These are phyloP conservation scores for Saturnispora zaruensis DNA, from an alignment of 805 yeast species.

Conservation along the genomic window DNA sequence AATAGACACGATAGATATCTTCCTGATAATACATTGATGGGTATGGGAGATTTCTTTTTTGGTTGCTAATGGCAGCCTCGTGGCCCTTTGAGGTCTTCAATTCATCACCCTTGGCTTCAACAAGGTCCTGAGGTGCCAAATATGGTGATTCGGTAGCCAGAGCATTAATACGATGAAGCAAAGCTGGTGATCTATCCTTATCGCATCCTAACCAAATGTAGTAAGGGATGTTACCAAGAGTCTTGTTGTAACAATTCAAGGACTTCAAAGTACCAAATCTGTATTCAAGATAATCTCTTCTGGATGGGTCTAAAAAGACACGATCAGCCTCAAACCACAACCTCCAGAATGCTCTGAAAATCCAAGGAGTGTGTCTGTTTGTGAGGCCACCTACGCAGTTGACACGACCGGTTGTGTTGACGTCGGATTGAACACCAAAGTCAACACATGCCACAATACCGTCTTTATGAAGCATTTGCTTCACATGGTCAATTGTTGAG, in stretches of 20 bases:
- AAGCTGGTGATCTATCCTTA: conserved; percentile 43
- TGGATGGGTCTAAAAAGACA: conserved; percentile 68
- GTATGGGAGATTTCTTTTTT: conserved; percentile 59
- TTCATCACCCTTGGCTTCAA: conserved; percentile 14
- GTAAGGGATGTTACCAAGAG: conserved; percentile 69
- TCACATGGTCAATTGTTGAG: conserved; percentile 66
- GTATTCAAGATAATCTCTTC: conserved; percentile 78
- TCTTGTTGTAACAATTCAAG: conserved; percentile 54
- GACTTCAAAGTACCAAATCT: conserved; percentile 75
- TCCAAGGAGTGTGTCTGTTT: conserved; percentile 68
- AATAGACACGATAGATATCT: conserved; percentile 73
- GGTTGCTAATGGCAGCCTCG: conserved; percentile 62
- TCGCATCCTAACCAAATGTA: conserved; percentile 78
- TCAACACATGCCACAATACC: conserved; percentile 70
- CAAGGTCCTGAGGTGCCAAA: conserved; percentile 47
- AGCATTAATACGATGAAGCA: conserved; percentile 50
- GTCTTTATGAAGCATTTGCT: conserved; percentile 39
- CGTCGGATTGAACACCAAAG: conserved; percentile 67
- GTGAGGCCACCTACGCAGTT: conserved; percentile 69
- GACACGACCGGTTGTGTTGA: conserved; percentile 57
- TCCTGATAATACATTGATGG: conserved; percentile 75
- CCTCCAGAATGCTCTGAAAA: conserved; percentile 74
- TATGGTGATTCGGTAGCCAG: conserved; percentile 79
- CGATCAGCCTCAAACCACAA: conserved; percentile 82
- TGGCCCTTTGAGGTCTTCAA: conserved; percentile 56